Evolutionary conservation across 495 filamentous ascomycete genomes (phyloP).

Genomic region (Xylaria intraflava): DNA sequence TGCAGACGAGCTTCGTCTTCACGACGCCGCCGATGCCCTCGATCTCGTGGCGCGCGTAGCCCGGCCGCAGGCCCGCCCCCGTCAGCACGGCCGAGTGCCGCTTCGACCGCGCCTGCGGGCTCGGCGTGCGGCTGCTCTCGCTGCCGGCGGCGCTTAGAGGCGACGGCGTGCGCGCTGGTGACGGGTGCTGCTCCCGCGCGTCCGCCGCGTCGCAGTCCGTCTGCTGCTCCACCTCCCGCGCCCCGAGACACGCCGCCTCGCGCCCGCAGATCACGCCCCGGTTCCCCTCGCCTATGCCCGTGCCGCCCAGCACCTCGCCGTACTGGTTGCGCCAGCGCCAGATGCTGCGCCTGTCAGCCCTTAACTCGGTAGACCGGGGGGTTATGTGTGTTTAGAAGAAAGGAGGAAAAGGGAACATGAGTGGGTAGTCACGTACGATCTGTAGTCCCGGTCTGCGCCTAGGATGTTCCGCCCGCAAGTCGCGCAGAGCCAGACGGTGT

Average conservation of each 20-base stretch:
- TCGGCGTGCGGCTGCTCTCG: conserved; percentile 28
- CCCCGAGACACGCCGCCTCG: conserved; percentile 60
- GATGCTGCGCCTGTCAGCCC: conserved; percentile 39
- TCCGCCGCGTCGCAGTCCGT: conserved; percentile 71
- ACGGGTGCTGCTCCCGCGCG: conserved; percentile 26
- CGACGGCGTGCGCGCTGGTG: conserved; percentile 20
- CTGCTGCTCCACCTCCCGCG: conserved; percentile 67
- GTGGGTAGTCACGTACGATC: conserved; percentile 29
- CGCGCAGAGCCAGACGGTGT: conserved; percentile 71
- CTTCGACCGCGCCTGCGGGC: conserved; percentile 22
- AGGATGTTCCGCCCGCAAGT: conserved; percentile 66
- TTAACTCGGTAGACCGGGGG: not conserved
- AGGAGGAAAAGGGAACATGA: not conserved
- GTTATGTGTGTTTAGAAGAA: not conserved
- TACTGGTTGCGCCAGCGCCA: conserved; percentile 91
- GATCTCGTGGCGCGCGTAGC: conserved; percentile 77
- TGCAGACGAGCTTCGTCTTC: conserved; percentile 72
- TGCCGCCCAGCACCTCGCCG: conserved; percentile 69
- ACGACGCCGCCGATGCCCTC: conserved; percentile 80
- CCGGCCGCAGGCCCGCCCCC: conserved; percentile 39
- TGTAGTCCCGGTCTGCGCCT: conserved; percentile 65
- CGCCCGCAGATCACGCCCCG: conserved; percentile 81
- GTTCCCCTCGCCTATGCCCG: conserved; percentile 80
- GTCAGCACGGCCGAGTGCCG: not conserved
- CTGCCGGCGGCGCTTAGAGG: conserved; percentile 8